A percentile compares a stretch with the other conserved stretches of the same genome.
phyloP scores from a whole-genome alignment of 176 grass and related monocot genomes.

The Oryza punctata region DNA sequence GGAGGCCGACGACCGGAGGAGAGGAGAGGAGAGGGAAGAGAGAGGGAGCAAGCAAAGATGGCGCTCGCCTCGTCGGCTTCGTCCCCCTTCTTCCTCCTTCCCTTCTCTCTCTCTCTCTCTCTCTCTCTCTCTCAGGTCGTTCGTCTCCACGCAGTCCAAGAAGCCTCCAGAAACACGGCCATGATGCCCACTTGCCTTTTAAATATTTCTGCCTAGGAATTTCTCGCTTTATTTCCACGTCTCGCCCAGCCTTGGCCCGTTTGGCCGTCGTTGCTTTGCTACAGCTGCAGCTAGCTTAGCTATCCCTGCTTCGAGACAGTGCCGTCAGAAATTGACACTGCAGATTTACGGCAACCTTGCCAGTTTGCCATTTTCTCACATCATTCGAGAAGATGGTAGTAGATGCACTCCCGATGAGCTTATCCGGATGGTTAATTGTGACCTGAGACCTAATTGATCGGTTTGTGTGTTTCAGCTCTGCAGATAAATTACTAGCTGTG shows the following conservation, averaged over 20 bases:
- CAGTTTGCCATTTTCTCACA: background rate
- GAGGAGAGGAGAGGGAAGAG: background rate
- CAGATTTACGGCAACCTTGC: background rate
- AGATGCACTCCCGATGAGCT: background rate
- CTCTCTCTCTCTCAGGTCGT: background rate
- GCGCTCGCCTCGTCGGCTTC: background rate
- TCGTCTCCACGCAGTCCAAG: constrained; percentile 44
- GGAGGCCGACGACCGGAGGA: background rate
- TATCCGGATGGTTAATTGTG: background rate
- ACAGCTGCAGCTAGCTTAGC: background rate
- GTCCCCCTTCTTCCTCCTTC: constrained; percentile 3
- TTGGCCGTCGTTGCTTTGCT: background rate
- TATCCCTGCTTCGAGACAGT: background rate
- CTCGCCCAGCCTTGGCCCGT: background rate
- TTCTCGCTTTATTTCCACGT: constrained; percentile 23
- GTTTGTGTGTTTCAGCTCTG: background rate
- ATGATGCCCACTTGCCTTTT: constrained; percentile 45
- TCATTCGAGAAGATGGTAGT: background rate
- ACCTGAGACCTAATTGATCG: background rate
- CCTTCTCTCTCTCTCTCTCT: too few relatives aligned
- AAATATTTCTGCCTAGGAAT: constrained; percentile 24
- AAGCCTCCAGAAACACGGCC: constrained; percentile 83
- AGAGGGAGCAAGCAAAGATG: constrained; percentile 4
- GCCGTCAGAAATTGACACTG: background rate
- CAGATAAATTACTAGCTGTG: too few relatives aligned